Base-by-base conservation (phyloP, 352 stramenopile species). In the Globisporangium uncinulatum region DNA sequence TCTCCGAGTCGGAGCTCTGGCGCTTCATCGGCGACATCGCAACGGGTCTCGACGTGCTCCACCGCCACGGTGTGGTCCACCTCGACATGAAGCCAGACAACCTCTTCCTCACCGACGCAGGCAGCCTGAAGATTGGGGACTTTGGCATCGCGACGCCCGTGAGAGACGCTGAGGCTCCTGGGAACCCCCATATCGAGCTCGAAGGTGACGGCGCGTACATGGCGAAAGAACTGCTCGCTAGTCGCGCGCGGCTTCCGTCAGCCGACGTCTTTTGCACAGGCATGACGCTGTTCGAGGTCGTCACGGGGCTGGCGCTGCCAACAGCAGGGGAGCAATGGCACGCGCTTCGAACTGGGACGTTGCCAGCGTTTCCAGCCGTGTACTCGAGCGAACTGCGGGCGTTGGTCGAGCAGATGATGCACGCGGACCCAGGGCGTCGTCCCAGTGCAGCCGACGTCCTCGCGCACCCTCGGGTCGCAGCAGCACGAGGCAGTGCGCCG, bases 71-170 rank as follows among this genome's bases (percentile, higher is more conserved):
- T 0, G 82, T 98, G 34, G 89, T 98, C 19, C 96, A 99, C 61
- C 75, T 98, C 47, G 96, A 99, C 62, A 92, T 99, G 61, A 99
- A 99, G 65, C 94, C 95, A 13, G 92, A 94, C n/a, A 99, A 99
- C 62, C 88, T 98, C 51, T 97, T 98, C 62, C 83, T 96, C 31
- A 75, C 76, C 2, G 56, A 69, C 15, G 51, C 82, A 19, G 85
- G 86, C 1, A 36, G 51, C 14, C 51, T 97, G 20, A 95, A 96
- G 62, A 75, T 97, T 52, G 89, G 86, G 14, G 96, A 99, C 69
- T 98, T 98, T 59, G 96, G 96, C 20, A 86, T 98, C 62, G 91
- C 94, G 0, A 83, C 75, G 9, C 70, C 82, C 37, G 65, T 74
- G 21, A 65, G 74, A 1, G 70, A 41, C 17, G 62, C 65, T 3